phyloP scores from a whole-genome alignment of 1,284 basidiomycete genomes.

The Inonotus hispidus region DNA sequence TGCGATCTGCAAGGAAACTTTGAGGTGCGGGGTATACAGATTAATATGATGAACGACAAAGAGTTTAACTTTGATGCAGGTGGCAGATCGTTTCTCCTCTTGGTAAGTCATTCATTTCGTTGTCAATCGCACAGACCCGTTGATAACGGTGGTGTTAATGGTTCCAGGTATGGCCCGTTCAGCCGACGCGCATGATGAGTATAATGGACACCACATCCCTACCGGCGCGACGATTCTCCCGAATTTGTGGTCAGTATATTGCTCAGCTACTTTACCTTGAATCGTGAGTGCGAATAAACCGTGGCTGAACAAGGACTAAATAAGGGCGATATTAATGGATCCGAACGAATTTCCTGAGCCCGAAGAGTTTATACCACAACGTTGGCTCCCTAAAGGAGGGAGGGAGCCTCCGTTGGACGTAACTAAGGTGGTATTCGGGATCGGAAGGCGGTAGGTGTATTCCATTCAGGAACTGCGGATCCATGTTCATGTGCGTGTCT shows the following conservation, averaged over 20 bases:
- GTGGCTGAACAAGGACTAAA: neutral
- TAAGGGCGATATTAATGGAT: slow-evolving; percentile 13
- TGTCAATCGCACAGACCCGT: neutral
- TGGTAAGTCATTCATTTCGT: neutral
- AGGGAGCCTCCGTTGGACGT: slow-evolving; percentile 6
- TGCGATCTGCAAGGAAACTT: slow-evolving; percentile 19
- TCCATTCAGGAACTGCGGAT: no score
- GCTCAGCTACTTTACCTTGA: neutral
- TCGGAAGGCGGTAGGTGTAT: slow-evolving; percentile 9
- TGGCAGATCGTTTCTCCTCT: slow-evolving; percentile 18
- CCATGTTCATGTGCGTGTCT: neutral
- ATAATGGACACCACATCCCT: slow-evolving; percentile 20
- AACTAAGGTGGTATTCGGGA: slow-evolving; percentile 12
- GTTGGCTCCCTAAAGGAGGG: slow-evolving; percentile 7
- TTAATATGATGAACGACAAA: neutral
- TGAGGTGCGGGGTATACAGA: neutral
- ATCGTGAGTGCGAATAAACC: no score
- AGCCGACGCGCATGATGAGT: slow-evolving; percentile 16
- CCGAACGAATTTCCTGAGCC: slow-evolving; percentile 10
- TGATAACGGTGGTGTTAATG: no score
- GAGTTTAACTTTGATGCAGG: neutral
- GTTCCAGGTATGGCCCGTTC: slow-evolving; percentile 15
- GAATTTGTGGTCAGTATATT: slow-evolving; percentile 17
- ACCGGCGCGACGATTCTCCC: slow-evolving; percentile 17
- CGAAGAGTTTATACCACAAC: slow-evolving; percentile 12